phyloP scores from a whole-genome alignment of 768 basidiomycete species.

The Clitopilus passeckerianus region DNA sequence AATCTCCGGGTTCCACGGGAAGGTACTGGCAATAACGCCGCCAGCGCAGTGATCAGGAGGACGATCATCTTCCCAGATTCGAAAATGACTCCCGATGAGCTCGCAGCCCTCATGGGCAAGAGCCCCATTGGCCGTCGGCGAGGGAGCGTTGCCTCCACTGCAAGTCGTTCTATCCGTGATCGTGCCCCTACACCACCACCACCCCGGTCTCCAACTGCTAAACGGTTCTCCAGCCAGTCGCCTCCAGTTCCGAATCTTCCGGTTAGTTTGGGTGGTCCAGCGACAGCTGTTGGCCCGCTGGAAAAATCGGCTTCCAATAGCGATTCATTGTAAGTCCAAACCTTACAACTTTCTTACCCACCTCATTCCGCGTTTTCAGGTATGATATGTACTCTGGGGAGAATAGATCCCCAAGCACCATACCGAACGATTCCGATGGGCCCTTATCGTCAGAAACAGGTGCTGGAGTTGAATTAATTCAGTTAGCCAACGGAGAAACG shows the following conservation, averaged over 20 bases:
- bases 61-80: slow-evolving; percentile 77
- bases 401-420: slow-evolving; percentile 30
- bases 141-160: slow-evolving; percentile 53
- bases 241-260: slow-evolving; percentile 70
- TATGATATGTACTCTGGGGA: slow-evolving; percentile 80
- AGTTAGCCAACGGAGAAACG: slow-evolving; percentile 83
- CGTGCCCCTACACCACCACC: slow-evolving; percentile 86
- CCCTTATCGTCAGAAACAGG: slow-evolving; percentile 37
- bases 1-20: slow-evolving; percentile 36
- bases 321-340: slow-evolving; percentile 66
- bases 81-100: slow-evolving; percentile 50
- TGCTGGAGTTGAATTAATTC: slow-evolving; percentile 73
- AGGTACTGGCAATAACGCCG: slow-evolving; percentile 24
- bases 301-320: slow-evolving; percentile 71
- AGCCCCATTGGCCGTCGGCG: slow-evolving; percentile 57
- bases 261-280: slow-evolving; percentile 36
- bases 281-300: slow-evolving; percentile 33
- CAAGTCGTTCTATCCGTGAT: slow-evolving; percentile 73
- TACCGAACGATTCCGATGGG: slow-evolving; percentile 23
- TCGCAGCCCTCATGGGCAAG: slow-evolving; percentile 51
- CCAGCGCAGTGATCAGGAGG: slow-evolving; percentile 61
- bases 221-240: slow-evolving; percentile 60
- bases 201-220: slow-evolving; percentile 44
- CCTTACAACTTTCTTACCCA: no score
- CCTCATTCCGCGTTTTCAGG: no score